These are phyloP conservation scores for Suillus bovinus DNA, from an alignment of 768 basidiomycete species.

Conservation along the genomic window DNA sequence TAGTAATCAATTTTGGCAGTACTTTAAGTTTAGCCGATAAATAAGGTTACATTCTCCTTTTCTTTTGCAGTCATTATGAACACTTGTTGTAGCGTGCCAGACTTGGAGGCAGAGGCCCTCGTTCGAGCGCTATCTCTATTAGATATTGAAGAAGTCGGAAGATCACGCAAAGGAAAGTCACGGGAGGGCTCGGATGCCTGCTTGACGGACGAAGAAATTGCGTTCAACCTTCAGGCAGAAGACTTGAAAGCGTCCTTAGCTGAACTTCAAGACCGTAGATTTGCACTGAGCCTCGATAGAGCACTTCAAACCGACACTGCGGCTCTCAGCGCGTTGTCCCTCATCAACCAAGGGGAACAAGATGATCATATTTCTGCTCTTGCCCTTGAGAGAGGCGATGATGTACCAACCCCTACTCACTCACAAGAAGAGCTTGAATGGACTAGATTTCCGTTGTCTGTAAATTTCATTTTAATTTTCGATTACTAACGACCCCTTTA, in stretches of 20 bases:
- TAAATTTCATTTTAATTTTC: not conserved
- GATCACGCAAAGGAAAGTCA: constrained; percentile 38
- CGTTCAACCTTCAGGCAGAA: constrained; percentile 42
- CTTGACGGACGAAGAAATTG: constrained; percentile 45
- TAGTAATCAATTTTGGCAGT: not conserved
- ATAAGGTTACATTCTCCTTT: constrained; percentile 1
- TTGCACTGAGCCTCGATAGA: constrained; percentile 44
- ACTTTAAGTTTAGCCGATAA: not conserved
- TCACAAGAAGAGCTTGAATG: constrained; percentile 19
- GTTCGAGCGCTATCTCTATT: constrained; percentile 42
- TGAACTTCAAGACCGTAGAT: constrained; percentile 36
- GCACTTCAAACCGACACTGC: constrained; percentile 39
- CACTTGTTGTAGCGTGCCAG: constrained; percentile 12
- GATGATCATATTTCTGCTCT: constrained; percentile 46
- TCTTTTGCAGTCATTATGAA: constrained; percentile 1
- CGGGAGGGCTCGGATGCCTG: constrained; percentile 30
- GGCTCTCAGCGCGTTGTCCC: constrained; percentile 31
- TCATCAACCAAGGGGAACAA: constrained; percentile 37
- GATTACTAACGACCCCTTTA: not conserved
- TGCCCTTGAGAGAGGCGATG: constrained; percentile 34
- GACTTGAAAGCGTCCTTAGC: constrained; percentile 32
- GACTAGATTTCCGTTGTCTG: not conserved
- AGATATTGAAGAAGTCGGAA: constrained; percentile 40
- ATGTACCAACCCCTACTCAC: constrained; percentile 19
- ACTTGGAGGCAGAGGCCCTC: constrained; percentile 40